phyloP scores from a whole-genome alignment of 2,329 filamentous ascomycete species.

The Diaporthe ilicicola region DNA sequence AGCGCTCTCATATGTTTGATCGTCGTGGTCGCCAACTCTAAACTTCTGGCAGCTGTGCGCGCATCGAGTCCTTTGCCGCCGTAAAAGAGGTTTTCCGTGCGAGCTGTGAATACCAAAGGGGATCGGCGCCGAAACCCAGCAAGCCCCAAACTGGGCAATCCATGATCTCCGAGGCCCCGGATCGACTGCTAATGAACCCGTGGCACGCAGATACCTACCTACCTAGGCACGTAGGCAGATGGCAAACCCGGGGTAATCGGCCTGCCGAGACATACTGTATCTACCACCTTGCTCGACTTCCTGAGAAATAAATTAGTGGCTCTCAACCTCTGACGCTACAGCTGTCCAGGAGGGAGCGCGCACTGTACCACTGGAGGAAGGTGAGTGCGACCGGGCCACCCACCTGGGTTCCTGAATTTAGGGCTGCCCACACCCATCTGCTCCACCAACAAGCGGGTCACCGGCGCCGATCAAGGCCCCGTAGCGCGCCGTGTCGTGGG shows the following conservation, averaged over 20 bases:
- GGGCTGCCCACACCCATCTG: conserved; percentile 25
- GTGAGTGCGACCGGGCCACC: neutral
- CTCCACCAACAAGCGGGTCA: conserved; percentile 26
- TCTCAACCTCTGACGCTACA: neutral
- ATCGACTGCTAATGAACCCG: neutral
- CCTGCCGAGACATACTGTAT: neutral
- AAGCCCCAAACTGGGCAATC: conserved; percentile 1
- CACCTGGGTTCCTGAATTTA: conserved; percentile 32
- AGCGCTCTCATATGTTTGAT: conserved; percentile 21
- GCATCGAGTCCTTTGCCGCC: neutral
- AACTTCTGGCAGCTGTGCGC: conserved; percentile 17
- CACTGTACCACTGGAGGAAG: conserved; percentile 10
- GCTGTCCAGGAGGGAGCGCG: neutral
- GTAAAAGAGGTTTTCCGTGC: neutral
- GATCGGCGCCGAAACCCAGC: conserved; percentile 21
- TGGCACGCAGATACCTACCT: neutral
- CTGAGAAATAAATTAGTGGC: neutral
- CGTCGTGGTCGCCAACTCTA: conserved; percentile 8
- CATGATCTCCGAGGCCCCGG: conserved; percentile 12
- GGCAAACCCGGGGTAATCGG: neutral
- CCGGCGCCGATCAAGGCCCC: conserved; percentile 22
- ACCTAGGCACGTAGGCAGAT: neutral
- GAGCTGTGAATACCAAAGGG: neutral
- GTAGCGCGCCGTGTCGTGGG: conserved; percentile 15
- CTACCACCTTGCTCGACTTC: neutral